Conservation (phyloP, 2,329 filamentous ascomycete species). For the Emergomyces orientalis region DNA sequence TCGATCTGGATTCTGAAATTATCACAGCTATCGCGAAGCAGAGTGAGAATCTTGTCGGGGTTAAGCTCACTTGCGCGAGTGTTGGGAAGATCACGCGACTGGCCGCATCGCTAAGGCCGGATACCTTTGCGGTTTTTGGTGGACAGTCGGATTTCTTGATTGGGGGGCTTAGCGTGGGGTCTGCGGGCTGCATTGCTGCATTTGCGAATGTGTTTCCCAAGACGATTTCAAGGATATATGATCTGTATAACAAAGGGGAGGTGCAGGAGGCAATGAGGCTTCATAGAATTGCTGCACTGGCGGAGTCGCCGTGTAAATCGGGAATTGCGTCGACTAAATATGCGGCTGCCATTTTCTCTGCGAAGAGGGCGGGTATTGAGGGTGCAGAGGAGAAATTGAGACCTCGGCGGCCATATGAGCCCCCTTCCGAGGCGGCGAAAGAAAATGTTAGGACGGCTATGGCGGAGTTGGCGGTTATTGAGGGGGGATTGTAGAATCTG, state of each 20-base stretch:
- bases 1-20: conserved; percentile 57
- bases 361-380: conserved; percentile 50
- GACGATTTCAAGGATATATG: conserved; percentile 50
- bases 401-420: conserved; percentile 54
- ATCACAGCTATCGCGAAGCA: conserved; percentile 46
- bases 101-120: conserved; percentile 42
- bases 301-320: conserved; percentile 56
- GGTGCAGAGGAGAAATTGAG: conserved; percentile 49
- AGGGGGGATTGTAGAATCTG: conserved; percentile 23
- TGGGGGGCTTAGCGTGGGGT: conserved; percentile 45
- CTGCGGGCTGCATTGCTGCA: conserved; percentile 47
- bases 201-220: conserved; percentile 52
- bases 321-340: conserved; percentile 63
- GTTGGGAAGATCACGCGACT: conserved; percentile 53
- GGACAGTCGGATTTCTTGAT: conserved; percentile 65
- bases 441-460: conserved; percentile 35
- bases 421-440: conserved; percentile 37
- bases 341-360: conserved; percentile 53
- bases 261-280: conserved; percentile 50
- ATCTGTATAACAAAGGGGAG: conserved; percentile 51
- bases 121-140: conserved; percentile 58
- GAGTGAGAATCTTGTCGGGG: conserved; percentile 48
- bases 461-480: conserved; percentile 34
- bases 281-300: conserved; percentile 54
- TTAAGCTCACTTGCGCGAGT: conserved; percentile 56